Percentiles rank a stretch among this genome's conserved stretches.
These are phyloP conservation scores for Fusarium liriodendri DNA, from an alignment of 2,329 filamentous ascomycete genomes.

Conservation along the genomic window DNA sequence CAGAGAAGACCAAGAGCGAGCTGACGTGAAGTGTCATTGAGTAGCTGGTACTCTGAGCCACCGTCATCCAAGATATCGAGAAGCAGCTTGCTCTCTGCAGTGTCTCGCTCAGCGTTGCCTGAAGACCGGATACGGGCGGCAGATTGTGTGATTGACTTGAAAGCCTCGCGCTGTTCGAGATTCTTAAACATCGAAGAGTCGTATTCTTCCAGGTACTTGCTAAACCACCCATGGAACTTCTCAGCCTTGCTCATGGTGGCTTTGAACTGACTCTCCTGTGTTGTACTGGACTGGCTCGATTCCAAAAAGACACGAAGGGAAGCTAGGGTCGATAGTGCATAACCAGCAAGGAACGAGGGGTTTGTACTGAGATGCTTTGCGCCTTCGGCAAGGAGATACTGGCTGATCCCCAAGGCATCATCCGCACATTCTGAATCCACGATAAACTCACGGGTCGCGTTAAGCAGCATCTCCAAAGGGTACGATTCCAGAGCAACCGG, in stretches of 20 bases:
- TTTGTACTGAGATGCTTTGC: slow-evolving; percentile 70
- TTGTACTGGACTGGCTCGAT: slow-evolving; percentile 80
- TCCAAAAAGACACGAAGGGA: slow-evolving; percentile 82
- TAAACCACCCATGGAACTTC: slow-evolving; percentile 83
- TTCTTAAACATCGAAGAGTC: slow-evolving; percentile 63
- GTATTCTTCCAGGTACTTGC: slow-evolving; percentile 74
- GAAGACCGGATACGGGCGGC: slow-evolving; percentile 74
- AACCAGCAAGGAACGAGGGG: slow-evolving; percentile 84
- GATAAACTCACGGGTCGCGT: slow-evolving; percentile 81
- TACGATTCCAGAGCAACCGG: slow-evolving; percentile 80
- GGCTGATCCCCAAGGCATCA: slow-evolving; percentile 86
- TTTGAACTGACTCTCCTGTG: slow-evolving; percentile 85
- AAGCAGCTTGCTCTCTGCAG: slow-evolving; percentile 82
- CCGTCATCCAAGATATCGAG: slow-evolving; percentile 84
- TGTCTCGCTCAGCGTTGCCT: slow-evolving; percentile 76
- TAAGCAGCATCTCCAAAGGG: slow-evolving; percentile 89
- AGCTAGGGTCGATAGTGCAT: slow-evolving; percentile 81
- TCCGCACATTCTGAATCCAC: slow-evolving; percentile 89
- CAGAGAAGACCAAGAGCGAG: slow-evolving; percentile 80
- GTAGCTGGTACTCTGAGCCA: slow-evolving; percentile 67
- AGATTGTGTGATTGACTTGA: slow-evolving; percentile 74
- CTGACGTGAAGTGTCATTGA: slow-evolving; percentile 76
- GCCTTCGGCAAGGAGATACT: slow-evolving; percentile 83
- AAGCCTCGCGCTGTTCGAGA: slow-evolving; percentile 64
- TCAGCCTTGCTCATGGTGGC: slow-evolving; percentile 81